A percentile compares a stretch with the other conserved stretches of the same genome.
Conservation (phyloP, 2,329 filamentous ascomycete species). For the Fusarium nematophilum region DNA sequence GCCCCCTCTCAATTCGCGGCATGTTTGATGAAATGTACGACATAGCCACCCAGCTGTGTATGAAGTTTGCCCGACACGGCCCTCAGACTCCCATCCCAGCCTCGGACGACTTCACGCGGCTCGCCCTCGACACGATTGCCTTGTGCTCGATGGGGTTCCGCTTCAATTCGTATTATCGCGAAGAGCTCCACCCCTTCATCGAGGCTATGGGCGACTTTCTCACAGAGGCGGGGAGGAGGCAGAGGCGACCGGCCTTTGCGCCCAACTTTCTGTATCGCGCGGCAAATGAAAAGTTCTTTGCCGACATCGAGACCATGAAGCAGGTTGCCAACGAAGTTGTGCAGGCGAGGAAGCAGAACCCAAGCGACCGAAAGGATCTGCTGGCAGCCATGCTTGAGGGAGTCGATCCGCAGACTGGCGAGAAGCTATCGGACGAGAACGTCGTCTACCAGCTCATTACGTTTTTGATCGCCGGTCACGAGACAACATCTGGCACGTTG, state of each 20-base stretch:
- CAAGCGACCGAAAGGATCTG: slow-evolving; percentile 71
- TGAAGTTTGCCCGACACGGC: slow-evolving; percentile 77
- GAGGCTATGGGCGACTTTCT: slow-evolving; percentile 74
- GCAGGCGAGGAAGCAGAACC: slow-evolving; percentile 65
- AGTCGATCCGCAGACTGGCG: slow-evolving; percentile 73
- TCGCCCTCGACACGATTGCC: slow-evolving; percentile 78
- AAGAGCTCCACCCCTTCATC: slow-evolving; percentile 77
- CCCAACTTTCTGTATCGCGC: slow-evolving; percentile 60
- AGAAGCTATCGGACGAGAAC: slow-evolving; percentile 69
- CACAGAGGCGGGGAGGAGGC: slow-evolving; percentile 63
- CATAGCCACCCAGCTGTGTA: slow-evolving; percentile 71
- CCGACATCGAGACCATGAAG: slow-evolving; percentile 66
- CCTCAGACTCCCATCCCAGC: slow-evolving; percentile 66
- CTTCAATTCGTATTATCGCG: slow-evolving; percentile 80
- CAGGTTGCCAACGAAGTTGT: slow-evolving; percentile 70
- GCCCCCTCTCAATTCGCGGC: slow-evolving; percentile 71
- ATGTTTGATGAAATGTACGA: slow-evolving; percentile 80
- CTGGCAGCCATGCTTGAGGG: slow-evolving; percentile 77
- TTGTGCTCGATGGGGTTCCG: slow-evolving; percentile 78
- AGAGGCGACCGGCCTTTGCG: slow-evolving; percentile 59
- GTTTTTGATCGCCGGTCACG: slow-evolving; percentile 77
- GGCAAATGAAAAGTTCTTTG: slow-evolving; percentile 61
- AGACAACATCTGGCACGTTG: slow-evolving; percentile 76
- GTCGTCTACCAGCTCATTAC: slow-evolving; percentile 79
- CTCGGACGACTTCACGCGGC: slow-evolving; percentile 76